Base-by-base conservation (phyloP, 202 grass and related monocot genomes). In the Hordeum pubiflorum region DNA sequence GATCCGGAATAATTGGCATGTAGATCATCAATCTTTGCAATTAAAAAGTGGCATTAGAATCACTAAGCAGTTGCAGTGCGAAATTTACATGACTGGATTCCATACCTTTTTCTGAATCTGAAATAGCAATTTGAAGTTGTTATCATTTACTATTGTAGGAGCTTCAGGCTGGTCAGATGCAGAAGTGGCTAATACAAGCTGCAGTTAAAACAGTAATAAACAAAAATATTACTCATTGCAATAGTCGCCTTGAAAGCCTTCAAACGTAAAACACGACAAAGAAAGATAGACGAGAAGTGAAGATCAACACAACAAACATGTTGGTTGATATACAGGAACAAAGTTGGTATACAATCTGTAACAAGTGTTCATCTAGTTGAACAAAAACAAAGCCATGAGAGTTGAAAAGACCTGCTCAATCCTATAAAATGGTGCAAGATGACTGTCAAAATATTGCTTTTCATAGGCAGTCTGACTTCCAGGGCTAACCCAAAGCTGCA, bases 371-470 rank as follows among this genome's bases (percentile, higher is more conserved):
- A 61, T 7, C 32, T 60, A 21, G 27, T 43, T 86, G 43, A 68
- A 76, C 36, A 84, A 29, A 84, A 81, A 56, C 9, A 75, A 69
- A 54, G 33, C 38, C 55, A 64, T 27, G 68, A 76, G 68, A 77
- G 69, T 32, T 81, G 40, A 67, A 77, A 58, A 75, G 8, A 94
- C 95, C 95, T 98, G 92, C 82, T 95, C 95, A 68, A 98, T 98
- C 87, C 95, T 90, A 85, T 95, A 98, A 92, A 98, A 98, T 78
- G 95, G 95, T 80, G 90, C 86, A 46, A 98, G 95, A 78, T 98
- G 86, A 36, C 59, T 91, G 78, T 98, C 95, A 88, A 98, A 95
- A 87, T 94, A 94, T 85, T 89, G 87, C 86, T 90, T 98, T 75
- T 98, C 96, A 60, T 88, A 77, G 17, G 90, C 90, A 52, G 88